phyloP scores from a whole-genome alignment of 768 basidiomycete species.

The Agrocybe praecox region DNA sequence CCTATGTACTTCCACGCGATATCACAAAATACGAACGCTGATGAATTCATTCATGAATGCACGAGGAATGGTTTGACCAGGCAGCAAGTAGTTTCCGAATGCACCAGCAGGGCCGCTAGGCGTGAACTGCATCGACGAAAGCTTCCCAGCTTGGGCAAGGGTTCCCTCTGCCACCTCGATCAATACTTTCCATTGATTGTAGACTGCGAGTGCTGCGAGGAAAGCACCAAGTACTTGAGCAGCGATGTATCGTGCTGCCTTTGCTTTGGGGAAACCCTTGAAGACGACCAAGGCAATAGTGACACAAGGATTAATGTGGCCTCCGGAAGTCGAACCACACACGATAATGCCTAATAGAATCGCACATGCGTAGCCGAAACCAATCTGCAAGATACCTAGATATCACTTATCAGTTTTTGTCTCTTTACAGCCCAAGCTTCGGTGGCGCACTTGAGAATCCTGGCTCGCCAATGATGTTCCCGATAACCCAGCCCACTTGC shows the following conservation, averaged over 20 bases:
- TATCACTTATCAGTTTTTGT: not conserved
- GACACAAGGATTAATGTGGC: constrained; percentile 69
- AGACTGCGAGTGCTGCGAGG: constrained; percentile 60
- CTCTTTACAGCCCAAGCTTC: no score
- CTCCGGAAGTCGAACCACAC: constrained; percentile 55
- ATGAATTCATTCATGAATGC: constrained; percentile 61
- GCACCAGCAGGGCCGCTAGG: constrained; percentile 52
- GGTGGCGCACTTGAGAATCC: constrained; percentile 52
- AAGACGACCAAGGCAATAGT: constrained; percentile 54
- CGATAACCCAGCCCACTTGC: constrained; percentile 50
- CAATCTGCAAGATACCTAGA: constrained; percentile 57
- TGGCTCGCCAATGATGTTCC: constrained; percentile 38
- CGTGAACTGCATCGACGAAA: constrained; percentile 32
- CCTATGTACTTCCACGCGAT: not conserved
- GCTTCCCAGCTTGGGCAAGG: constrained; percentile 23
- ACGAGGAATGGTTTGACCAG: constrained; percentile 45
- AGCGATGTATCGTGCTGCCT: constrained; percentile 58
- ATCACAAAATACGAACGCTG: constrained; percentile 35
- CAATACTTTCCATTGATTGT: constrained; percentile 60
- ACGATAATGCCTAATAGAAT: constrained; percentile 60
- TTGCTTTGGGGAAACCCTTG: constrained; percentile 54
- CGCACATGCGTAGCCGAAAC: constrained; percentile 59
- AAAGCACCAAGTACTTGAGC: constrained; percentile 70
- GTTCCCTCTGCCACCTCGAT: constrained; percentile 39
- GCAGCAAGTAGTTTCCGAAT: constrained; percentile 50